Percentiles rank a stretch among this genome's conserved stretches.
phyloP scores from a whole-genome alignment of 2,329 filamentous ascomycete species.

The Microdochium bolleyi region DNA sequence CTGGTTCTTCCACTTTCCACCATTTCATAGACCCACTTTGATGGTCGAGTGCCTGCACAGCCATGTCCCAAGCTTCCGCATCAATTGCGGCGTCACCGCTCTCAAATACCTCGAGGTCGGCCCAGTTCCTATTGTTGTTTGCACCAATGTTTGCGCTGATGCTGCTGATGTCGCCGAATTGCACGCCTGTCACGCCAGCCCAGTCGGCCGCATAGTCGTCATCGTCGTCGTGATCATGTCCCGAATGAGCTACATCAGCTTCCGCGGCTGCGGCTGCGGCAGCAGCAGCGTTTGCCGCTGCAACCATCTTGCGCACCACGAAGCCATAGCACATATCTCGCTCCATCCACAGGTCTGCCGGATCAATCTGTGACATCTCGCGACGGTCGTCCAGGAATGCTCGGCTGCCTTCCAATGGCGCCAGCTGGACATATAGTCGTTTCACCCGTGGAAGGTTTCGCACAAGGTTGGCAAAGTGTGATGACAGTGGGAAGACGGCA shows the following conservation, averaged over 20 bases:
- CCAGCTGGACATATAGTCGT: conserved; percentile 44
- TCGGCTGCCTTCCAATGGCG: conserved; percentile 22
- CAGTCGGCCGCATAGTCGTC: background rate
- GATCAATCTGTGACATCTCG: conserved; percentile 29
- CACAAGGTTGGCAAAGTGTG: conserved; percentile 47
- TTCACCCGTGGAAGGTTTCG: conserved; percentile 40
- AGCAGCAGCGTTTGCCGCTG: conserved; percentile 10
- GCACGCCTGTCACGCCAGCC: background rate
- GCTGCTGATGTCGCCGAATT: background rate
- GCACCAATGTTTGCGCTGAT: background rate
- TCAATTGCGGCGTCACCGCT: conserved; percentile 36
- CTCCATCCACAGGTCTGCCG: conserved; percentile 44
- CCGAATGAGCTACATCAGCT: conserved; percentile 8
- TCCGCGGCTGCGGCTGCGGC: background rate
- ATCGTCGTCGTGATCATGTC: background rate
- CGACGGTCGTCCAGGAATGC: conserved; percentile 23
- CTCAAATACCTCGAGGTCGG: conserved; percentile 37
- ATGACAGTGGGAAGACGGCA: conserved; percentile 58
- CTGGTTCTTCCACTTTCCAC: background rate
- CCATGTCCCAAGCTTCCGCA: conserved; percentile 36
- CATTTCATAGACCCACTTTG: background rate
- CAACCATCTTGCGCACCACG: conserved; percentile 32
- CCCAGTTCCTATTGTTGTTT: conserved; percentile 24
- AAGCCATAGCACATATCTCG: conserved; percentile 40
- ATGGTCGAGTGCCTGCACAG: conserved; percentile 13